Evolutionary conservation across 129 eudicot genomes (phyloP), one percentile per base, ranked within the genome.

Genomic region (Glebionis coronaria): DNA sequence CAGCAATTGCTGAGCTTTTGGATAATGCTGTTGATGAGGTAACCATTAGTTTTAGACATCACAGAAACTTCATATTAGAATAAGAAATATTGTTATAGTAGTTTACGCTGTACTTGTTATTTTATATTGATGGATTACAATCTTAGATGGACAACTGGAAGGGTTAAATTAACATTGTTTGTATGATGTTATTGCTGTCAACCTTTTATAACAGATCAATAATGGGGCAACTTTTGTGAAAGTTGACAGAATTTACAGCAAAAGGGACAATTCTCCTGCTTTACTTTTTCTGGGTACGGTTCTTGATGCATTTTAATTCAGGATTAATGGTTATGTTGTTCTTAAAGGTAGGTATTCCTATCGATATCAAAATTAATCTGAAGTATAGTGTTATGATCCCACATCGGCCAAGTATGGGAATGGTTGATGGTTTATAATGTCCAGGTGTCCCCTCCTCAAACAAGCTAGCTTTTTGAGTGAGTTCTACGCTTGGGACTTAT

Each of bases 21-120:
- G 97, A 91, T 76, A 91, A 91, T 83, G 92, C 90, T 35, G 95
- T 91, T 60, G 97, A 91, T 46, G 95, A 91, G 97, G 97, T 91
- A 70, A 80, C 56, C 51, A 61, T 58, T 52, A 9, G 64, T 27
- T 44, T 61, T 76, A 61, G 50, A 40, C 28, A 20, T 49, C 27
- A 58, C 55, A 40, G 47, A 61, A 23, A 21, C 40, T 38, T 27
- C 40, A 15, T 20, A n/a, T 15, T 42, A 23, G 2, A 63, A n/a
- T n/a, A 44, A 42, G 50, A 65, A 44, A 65, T 16, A 28, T 73
- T 18, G 19, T 16, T 35, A 9, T 14, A 72, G 9, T 18, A 29
- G 9, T 14, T 70, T 73, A 21, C 49, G 2, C 23, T 63, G 29
- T 52, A 49, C 54, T 49, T 49, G 54, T 13, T 49, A 49, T 49